Base-by-base conservation (phyloP, 2,329 filamentous ascomycete species). In the Bipolaris victoriae region DNA sequence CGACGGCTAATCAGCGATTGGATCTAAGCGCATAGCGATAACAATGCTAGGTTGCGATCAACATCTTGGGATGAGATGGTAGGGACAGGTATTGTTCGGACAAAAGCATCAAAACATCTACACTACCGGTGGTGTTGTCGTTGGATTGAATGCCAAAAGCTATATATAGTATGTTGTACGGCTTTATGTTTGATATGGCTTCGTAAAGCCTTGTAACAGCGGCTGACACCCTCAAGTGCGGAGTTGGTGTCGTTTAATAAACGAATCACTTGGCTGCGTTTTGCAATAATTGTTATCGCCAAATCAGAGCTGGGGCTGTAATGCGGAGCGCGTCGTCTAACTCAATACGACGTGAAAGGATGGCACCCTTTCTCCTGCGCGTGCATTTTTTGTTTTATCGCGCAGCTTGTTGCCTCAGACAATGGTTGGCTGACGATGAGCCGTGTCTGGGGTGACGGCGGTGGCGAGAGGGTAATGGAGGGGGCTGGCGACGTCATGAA, bases 401-500 rank as follows among this genome's bases (percentile, higher is more conserved):
- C 10, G 26, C 6, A 33, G 16, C 41, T 39, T n/a, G 40, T 33
- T 24, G 29, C 13, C 20, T 16, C n/a, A 33, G 35, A 29, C n/a
- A 33, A 26, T 18, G 20, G 22, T 41, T 49, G 49, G 44, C 36
- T 57, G 20, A 40, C n/a, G 18, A 44, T 43, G 13, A n/a, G 49
- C 40, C 24, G 49, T 52, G 45, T 16, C 39, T 54, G 45, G 45
- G 46, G 44, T 54, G 50, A 57, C 43, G 45, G 50, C 47, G 55
- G 46, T 57, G 55, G 55, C 50, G 50, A 44, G 45, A 52, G 26
- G 37, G 54, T 48, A 44, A 57, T 49, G 45, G 50, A 54, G 55
- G 43, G 55, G 43, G 55, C 55, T 54, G 52, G 55, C 55, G 55
- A 58, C 55, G 55, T 58, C 51, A 58, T 58, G 55, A 35, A 46